These are phyloP conservation scores for Hysterangium stoloniferum DNA, from an alignment of 768 basidiomycete species.

Conservation along the genomic window DNA sequence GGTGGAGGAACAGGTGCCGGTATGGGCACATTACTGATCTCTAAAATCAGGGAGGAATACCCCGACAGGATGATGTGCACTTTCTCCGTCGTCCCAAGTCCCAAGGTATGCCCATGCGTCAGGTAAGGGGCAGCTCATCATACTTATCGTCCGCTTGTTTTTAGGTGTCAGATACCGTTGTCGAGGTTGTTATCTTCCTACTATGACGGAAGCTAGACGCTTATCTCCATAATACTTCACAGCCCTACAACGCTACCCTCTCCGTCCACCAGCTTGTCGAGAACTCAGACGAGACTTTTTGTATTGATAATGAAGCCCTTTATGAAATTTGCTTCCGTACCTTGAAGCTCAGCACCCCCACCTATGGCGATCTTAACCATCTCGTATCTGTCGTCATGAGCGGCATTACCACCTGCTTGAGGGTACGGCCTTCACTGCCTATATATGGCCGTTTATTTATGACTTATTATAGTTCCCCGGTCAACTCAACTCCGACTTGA, in stretches of 20 bases:
- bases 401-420: constrained; percentile 95
- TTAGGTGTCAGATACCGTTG: constrained; percentile 90
- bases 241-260: constrained; percentile 98
- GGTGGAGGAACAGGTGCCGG: constrained; percentile 99
- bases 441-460: neutral
- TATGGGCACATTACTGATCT: constrained; percentile 98
- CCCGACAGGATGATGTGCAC: constrained; percentile 99
- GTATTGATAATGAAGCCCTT: constrained; percentile 98
- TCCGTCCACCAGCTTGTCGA: constrained; percentile 98
- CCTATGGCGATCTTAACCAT: constrained; percentile 97
- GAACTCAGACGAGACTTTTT: constrained; percentile 99
- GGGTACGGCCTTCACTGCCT: constrained; percentile 27
- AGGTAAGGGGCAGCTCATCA: neutral
- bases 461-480: constrained; percentile 70
- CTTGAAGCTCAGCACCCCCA: constrained; percentile 90
- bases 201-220: neutral
- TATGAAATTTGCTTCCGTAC: constrained; percentile 99
- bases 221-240: constrained; percentile 2
- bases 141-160: neutral
- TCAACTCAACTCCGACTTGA: constrained; percentile 96
- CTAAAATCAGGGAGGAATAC: constrained; percentile 98
- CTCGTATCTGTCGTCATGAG: constrained; percentile 98
- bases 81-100: constrained; percentile 96
- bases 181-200: constrained; percentile 50
- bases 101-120: constrained; percentile 46